Evolutionary conservation across 192 early-diverging fungal genomes (phyloP), one percentile per base, ranked within the genome.

Genomic region (Entomortierella chlamydospora): DNA sequence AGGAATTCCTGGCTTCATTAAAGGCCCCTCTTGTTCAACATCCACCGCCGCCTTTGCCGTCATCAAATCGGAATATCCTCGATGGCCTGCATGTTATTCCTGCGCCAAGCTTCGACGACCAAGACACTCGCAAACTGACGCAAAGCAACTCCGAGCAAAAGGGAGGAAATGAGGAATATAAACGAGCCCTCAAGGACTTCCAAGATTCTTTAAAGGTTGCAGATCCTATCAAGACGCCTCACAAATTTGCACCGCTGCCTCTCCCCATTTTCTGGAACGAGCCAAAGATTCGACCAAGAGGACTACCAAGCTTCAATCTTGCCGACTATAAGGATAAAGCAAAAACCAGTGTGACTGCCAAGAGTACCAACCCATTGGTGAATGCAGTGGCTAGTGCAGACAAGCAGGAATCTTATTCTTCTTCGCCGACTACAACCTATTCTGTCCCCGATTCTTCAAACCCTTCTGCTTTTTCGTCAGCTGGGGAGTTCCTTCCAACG

Each of bases 171-270:
- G 76, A 77, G 37, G 66, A 61, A 1, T 79, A 79, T 17, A 22
- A 70, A 37, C 25, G 7, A 25, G 76, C 76, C 2, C 68, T 63
- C 17, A 79, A 68, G 31, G 70, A 68, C 26, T 79, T 79, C 41
- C 25, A 59, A 3, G 76, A 79, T 12, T 79, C 76, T 31, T 68
- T 79, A 30, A 79, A 70, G 47, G 34, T 79, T 3, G 76, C 76
- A n/a, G 76, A 79, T 60, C 76, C 76, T 17, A 70, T 79, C 39
- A 79, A 63, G 52, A 79, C 76, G 0, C 76, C 76, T 23, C 76
- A 79, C 57, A 79, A 70, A 37, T 79, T 79, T 66, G 76, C 76
- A 12, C 76, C 76, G n/a, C 76, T 70, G 20, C 76, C 76, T 18
- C 43, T 79, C 4, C 76, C 76, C 5, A 79, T 79, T 39, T 57